Percentiles rank a stretch among this genome's conserved stretches.
Conservation (phyloP, 1,139 yeast species). For the Magnusiomyces sp. region DNA sequence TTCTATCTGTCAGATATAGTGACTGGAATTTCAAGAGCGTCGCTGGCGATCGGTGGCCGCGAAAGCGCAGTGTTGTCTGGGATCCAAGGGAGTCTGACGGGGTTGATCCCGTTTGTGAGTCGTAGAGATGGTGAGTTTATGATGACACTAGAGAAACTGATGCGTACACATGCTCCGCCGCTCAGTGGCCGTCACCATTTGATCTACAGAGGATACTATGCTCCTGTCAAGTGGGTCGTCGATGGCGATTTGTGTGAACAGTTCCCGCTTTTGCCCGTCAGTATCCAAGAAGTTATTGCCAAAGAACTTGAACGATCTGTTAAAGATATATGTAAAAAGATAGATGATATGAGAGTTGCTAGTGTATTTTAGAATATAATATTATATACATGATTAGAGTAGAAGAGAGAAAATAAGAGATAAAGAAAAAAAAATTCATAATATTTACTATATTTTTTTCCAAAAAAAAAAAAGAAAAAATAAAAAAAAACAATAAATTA, state of each 20-base stretch:
- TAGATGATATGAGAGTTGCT: slow-evolving; percentile 50
- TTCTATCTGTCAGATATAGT: slow-evolving; percentile 65
- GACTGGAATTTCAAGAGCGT: slow-evolving; percentile 49
- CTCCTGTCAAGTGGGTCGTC: slow-evolving; percentile 64
- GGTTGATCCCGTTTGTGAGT: slow-evolving; percentile 57
- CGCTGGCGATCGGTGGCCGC: slow-evolving; percentile 50
- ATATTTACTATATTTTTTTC: no score
- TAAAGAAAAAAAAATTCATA: neutral
- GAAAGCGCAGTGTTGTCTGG: slow-evolving; percentile 68
- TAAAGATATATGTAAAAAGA: slow-evolving; percentile 51
- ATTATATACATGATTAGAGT: neutral
- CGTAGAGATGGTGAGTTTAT: slow-evolving; percentile 57
- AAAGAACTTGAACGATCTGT: slow-evolving; percentile 47
- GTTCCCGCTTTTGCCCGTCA: slow-evolving; percentile 36
- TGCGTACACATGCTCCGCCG: slow-evolving; percentile 39
- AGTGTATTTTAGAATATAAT: slow-evolving; percentile 29
- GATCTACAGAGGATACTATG: slow-evolving; percentile 67
- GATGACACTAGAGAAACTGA: slow-evolving; percentile 42
- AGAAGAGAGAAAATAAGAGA: neutral
- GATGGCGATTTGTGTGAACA: slow-evolving; percentile 84
- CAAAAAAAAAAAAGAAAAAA: no score
- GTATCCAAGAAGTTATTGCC: slow-evolving; percentile 43
- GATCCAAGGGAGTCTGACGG: slow-evolving; percentile 72
- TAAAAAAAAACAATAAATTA: no score
- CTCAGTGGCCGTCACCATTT: slow-evolving; percentile 60